Evolutionary conservation across 306 rosid species (phyloP).

Genomic region (Prosopis cineraria): DNA sequence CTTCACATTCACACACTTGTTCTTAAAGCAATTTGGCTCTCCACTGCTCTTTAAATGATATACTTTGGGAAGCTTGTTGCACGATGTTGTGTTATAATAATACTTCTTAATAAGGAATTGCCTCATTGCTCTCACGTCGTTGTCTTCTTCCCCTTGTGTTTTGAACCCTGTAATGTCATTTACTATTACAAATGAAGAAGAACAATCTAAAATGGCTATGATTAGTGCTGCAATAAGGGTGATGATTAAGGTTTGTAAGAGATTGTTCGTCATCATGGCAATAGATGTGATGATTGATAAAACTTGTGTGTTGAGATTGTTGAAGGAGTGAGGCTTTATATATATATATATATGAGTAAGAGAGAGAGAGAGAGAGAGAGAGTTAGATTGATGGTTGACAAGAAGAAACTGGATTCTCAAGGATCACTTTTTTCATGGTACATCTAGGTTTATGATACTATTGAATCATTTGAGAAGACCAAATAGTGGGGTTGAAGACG

Average conservation of each 20-base stretch:
- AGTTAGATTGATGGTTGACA: too few species aligned
- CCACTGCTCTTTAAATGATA: not conserved
- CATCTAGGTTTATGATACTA: slow-evolving; percentile 37
- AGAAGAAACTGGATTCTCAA: slow-evolving; percentile 7
- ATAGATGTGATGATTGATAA: too few species aligned
- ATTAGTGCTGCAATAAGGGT: too few species aligned
- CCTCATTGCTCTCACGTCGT: not conserved
- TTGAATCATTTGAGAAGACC: slow-evolving; percentile 30
- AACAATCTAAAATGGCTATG: too few species aligned
- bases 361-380: too few species aligned
- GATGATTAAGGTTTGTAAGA: too few species aligned
- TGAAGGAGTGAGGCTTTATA: too few species aligned
- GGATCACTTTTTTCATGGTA: slow-evolving; percentile 18
- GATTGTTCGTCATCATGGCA: not conserved
- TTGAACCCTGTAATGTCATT: not conserved
- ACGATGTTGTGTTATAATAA: not conserved
- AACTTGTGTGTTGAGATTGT: too few species aligned
- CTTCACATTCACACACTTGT: not conserved
- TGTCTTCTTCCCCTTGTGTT: not conserved
- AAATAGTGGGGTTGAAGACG: slow-evolving; percentile 25
- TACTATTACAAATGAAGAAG: too few species aligned
- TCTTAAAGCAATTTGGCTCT: not conserved
- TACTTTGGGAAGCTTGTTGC: not conserved
- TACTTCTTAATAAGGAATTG: not conserved
- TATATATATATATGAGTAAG: not conserved